Base-by-base conservation (phyloP, 108 stramenopile genomes). In the Schizochytrium sp. region DNA sequence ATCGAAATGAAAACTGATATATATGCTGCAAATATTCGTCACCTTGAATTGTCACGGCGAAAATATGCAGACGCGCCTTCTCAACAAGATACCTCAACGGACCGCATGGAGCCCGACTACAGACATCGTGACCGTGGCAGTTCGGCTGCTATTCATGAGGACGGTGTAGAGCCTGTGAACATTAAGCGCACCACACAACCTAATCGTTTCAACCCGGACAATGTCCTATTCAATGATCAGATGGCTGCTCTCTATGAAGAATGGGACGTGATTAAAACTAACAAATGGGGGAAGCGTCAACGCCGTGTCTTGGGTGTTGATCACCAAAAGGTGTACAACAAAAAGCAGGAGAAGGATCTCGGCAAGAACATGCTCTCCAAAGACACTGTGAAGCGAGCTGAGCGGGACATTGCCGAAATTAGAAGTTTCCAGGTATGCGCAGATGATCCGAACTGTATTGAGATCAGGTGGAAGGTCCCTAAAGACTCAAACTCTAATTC, bases 241-340 rank as follows among this genome's bases (percentile, higher is more conserved):
- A 90, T 87, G 4, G 90, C 90, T 12, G 5, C 12, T 10, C 56
- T 40, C 61, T 90, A 64, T 57, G 38, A 90, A 73, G 90, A 92
- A 72, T 92, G 92, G 92, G 47, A 89, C 1, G 92, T 92, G 38
- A 73, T 92, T 49, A 92, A 92, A 90, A 88, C 87, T 1, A 92
- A 92, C 88, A 89, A 55, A 3, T 72, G 87, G 46, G 92, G 92
- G 28, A 46, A 90, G 41, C 61, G 89, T 13, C 92, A 92, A 53
- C 49, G 61, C 47, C 92, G 92, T 3, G 57, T 89, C 10, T 40
- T 91, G 4, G 90, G 90, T 13, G 38, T 90, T 46, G 90, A 90
- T 50, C 4, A 41, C 40, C 5, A 41, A 17, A 88, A 59, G 28
- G 45, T 90, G 19, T 88, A 90, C 90, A 50, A 19, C 55, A 90